Evolutionary conservation across 441 rosid genomes (phyloP).

Genomic region (Daphne laureola): DNA sequence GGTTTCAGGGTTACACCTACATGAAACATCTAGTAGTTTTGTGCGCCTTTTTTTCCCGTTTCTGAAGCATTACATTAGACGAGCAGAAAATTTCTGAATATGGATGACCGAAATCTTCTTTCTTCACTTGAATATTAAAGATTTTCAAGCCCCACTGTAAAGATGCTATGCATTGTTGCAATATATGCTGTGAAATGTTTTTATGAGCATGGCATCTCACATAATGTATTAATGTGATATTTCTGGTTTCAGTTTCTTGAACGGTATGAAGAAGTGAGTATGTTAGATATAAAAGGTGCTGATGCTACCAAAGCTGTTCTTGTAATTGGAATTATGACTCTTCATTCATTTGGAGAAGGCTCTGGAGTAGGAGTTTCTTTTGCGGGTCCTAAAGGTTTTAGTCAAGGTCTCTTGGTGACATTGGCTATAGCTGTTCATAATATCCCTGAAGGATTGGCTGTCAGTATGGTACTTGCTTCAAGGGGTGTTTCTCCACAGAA

Average conservation of each 20-base stretch:
- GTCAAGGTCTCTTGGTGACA: slow-evolving; percentile 94
- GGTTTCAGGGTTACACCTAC: too few relatives aligned
- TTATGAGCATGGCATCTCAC: background rate
- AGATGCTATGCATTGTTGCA: too few relatives aligned
- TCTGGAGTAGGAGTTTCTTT: slow-evolving; percentile 98
- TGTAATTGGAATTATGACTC: slow-evolving; percentile 97
- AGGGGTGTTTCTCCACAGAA: slow-evolving; percentile 98
- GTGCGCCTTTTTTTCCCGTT: too few relatives aligned
- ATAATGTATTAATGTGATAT: slow-evolving; percentile 1
- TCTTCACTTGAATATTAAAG: too few relatives aligned
- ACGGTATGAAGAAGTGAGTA: slow-evolving; percentile 92
- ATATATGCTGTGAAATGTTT: too few relatives aligned
- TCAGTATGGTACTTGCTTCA: slow-evolving; percentile 96
- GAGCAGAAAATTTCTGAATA: too few relatives aligned
- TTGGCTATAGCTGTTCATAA: slow-evolving; percentile 98
- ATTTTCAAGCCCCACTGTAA: too few relatives aligned
- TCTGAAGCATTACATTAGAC: too few relatives aligned
- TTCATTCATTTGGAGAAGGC: slow-evolving; percentile 99
- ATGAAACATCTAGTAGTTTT: too few relatives aligned
- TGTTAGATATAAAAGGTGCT: slow-evolving; percentile 98
- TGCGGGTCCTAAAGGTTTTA: slow-evolving; percentile 91
- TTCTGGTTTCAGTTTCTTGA: slow-evolving; percentile 71
- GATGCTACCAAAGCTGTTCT: slow-evolving; percentile 94
- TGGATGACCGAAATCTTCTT: too few relatives aligned
- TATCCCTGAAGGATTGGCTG: slow-evolving; percentile 95